Evolutionary conservation across 768 basidiomycete species (phyloP).

Genomic region (Hygrocybe punicea): DNA sequence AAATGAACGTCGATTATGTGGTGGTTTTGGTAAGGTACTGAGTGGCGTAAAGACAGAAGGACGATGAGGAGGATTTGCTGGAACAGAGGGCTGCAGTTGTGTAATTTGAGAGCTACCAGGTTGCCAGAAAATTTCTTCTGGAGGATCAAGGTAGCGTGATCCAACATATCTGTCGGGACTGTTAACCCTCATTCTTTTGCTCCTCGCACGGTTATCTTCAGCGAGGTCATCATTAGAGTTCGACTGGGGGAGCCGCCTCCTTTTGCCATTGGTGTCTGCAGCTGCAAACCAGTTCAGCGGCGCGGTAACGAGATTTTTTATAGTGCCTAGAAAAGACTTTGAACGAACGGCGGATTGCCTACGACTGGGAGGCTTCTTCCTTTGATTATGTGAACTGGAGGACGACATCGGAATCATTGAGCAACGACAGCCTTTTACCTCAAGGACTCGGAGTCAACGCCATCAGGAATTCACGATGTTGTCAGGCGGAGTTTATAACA

Average conservation of each 20-base stretch:
- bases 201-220: constrained; percentile 27
- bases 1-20: constrained; percentile 40
- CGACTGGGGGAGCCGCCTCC: constrained; percentile 4
- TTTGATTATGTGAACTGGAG: constrained; percentile 3
- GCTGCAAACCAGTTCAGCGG: constrained; percentile 54
- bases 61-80: constrained; percentile 21
- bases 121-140: constrained; percentile 42
- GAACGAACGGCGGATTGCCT: constrained; percentile 40
- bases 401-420: constrained; percentile 11
- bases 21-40: constrained; percentile 28
- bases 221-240: constrained; percentile 28
- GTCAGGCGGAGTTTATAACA: too few relatives aligned
- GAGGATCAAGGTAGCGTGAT: constrained; percentile 54
- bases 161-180: constrained; percentile 45
- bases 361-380: constrained; percentile 3
- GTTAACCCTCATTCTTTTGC: constrained; percentile 52
- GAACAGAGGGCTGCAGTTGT: constrained; percentile 19
- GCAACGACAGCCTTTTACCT: neutral
- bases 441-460: too few relatives aligned
- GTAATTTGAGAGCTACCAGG: constrained; percentile 24
- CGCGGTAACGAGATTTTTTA: constrained; percentile 65
- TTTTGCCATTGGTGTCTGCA: constrained; percentile 29
- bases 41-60: constrained; percentile 24
- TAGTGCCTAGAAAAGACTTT: constrained; percentile 56
- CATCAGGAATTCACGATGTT: too few relatives aligned